These are phyloP conservation scores for Scopulariopsis brevicaulis DNA, from an alignment of 2,329 filamentous ascomycete species.

Conservation along the genomic window DNA sequence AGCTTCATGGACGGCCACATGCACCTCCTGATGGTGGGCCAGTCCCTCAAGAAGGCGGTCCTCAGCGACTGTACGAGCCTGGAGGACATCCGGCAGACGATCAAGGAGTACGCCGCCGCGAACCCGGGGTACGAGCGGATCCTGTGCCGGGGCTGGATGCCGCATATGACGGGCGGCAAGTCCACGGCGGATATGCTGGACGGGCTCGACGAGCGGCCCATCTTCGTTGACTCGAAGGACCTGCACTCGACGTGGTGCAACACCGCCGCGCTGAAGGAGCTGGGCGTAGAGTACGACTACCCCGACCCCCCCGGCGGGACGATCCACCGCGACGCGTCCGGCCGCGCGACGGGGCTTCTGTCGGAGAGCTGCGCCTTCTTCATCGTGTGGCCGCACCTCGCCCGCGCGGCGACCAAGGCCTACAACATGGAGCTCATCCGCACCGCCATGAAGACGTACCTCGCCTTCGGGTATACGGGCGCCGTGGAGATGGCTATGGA, in stretches of 20 bases:
- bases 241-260: conserved; percentile 47
- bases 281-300: conserved; percentile 25
- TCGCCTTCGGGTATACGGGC: conserved; percentile 40
- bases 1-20: conserved; percentile 48
- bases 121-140: conserved; percentile 36
- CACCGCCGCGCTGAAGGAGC: conserved; percentile 34
- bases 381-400: conserved; percentile 44
- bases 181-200: conserved; percentile 37
- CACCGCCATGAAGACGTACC: conserved; percentile 37
- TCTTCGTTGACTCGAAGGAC: conserved; percentile 45
- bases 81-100: conserved; percentile 33
- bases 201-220: conserved; percentile 39
- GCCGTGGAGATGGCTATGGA: conserved; percentile 52
- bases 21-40: conserved; percentile 42
- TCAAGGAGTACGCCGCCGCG: conserved; percentile 30
- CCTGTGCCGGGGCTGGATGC: conserved; percentile 44
- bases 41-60: conserved; percentile 37
- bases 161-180: conserved; percentile 31
- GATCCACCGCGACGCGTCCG: conserved; percentile 35
- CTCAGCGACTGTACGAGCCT: conserved; percentile 35
- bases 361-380: conserved; percentile 39
- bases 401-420: conserved; percentile 34
- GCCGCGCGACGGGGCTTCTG: conserved; percentile 36
- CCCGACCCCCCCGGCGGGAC: conserved; percentile 35
- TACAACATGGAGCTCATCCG: conserved; percentile 30